Evolutionary conservation across 208 protist genomes (phyloP), one percentile per base, ranked within the genome.

Genomic region (Balamuthia mandrillaris): DNA sequence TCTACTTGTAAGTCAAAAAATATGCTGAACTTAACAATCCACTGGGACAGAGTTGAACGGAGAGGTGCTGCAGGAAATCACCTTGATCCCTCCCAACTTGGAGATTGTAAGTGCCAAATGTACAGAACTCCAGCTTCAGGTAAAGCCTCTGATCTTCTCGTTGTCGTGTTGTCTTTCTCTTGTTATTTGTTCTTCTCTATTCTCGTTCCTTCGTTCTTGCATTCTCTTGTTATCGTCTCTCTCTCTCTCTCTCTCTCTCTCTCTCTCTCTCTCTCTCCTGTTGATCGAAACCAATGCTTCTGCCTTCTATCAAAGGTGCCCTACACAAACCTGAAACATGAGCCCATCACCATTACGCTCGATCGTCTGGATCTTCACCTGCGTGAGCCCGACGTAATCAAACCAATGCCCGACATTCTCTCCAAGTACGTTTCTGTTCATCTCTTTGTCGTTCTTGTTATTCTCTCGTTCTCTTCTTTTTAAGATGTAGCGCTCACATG

Each of bases 291-390:
- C 18, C 18, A 18, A 18, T 52, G 47, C 56, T 6, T 29, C 56
- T 31, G 24, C 10, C n/a, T 21, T 29, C 10, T n/a, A n/a, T 31
- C 14, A 44, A 31, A 70, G 61, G 61, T 70, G 27, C 61, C 61
- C 9, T 70, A 70, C 61, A 70, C 45, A 37, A 70, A 70, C 61
- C 61, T 70, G 33, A 70, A 70, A 27, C 7, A 37, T 16, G 61
- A 70, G 61, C 61, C 61, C 4, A 70, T 70, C 35, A 70, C 61
- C 1, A 47, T 70, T n/a, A 47, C 61, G 6, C 31, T 70, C n/a
- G 61, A 70, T 31, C 61, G 61, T 12, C 61, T 70, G 35, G 61
- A 70, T 14, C 61, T 70, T 37, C 61, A 70, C 61, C 35, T 70
- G 61, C 61, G 61, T n/a, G 61, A 70, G 35, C 61, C 61, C 10